Evolutionary conservation across 805 yeast species (phyloP).

Genomic region (Nakazawaea siamensis): DNA sequence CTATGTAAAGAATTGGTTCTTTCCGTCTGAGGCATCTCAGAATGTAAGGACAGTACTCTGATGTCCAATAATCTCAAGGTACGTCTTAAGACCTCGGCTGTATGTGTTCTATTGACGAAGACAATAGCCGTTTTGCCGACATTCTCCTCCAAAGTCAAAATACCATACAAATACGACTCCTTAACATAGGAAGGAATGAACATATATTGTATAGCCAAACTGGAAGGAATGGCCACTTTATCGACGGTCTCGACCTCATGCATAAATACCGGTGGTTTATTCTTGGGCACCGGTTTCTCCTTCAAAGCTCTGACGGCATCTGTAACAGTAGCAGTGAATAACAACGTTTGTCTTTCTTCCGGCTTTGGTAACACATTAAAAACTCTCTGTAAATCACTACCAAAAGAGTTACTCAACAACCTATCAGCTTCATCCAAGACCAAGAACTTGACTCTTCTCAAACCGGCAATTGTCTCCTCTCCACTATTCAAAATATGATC

Average conservation of each 20-base stretch:
- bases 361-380: slow-evolving; percentile 65
- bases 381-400: slow-evolving; percentile 68
- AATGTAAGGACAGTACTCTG: slow-evolving; percentile 83
- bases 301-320: slow-evolving; percentile 81
- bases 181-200: slow-evolving; percentile 83
- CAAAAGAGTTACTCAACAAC: slow-evolving; percentile 74
- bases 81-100: slow-evolving; percentile 83
- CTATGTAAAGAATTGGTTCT: slow-evolving; percentile 87
- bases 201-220: slow-evolving; percentile 56
- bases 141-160: slow-evolving; percentile 56
- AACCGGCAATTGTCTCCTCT: slow-evolving; percentile 75
- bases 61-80: slow-evolving; percentile 66
- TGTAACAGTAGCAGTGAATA: slow-evolving; percentile 94
- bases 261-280: slow-evolving; percentile 51
- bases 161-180: slow-evolving; percentile 74
- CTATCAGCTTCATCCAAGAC: slow-evolving; percentile 97
- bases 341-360: slow-evolving; percentile 70
- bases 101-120: slow-evolving; percentile 83
- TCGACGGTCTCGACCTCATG: slow-evolving; percentile 73
- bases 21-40: slow-evolving; percentile 90
- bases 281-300: slow-evolving; percentile 48
- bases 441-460: slow-evolving; percentile 68
- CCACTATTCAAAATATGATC: slow-evolving; percentile 86
- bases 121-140: slow-evolving; percentile 67
- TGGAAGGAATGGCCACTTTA: slow-evolving; percentile 72